Evolutionary conservation across 345 rosid species (phyloP), one percentile per base, ranked within the genome.

Genomic region (Salix udensis): DNA sequence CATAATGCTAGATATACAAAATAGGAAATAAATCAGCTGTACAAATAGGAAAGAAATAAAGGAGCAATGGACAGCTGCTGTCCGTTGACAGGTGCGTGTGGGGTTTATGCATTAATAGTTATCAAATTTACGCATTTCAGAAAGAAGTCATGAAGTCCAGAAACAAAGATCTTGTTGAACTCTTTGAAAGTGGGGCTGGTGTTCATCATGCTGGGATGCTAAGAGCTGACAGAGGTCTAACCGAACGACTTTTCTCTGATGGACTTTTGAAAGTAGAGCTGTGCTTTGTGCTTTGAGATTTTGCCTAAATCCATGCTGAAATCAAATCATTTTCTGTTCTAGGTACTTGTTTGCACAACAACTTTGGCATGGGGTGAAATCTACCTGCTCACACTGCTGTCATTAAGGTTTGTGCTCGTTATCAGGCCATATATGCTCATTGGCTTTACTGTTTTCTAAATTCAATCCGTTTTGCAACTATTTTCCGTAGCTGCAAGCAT

Each of bases 311-410:
- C n/a, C 73, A 78, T 71, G 46, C 11, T 61, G 42, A 62, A 68
- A 46, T 36, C 62, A 76, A 68, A 58, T 62, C 77, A 65, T 73
- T 75, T 83, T 66, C 72, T 65, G 52, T 77, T 86, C 70, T 86
- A 95, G 98, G 96, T 93, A 74, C 96, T 95, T 77, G 96, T 95
- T 85, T 93, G 98, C 86, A 95, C 98, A 52, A 96, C 98, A 84
- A 95, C 98, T 82, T 86, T 95, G 85, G 97, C 98, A 11, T 95
- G 98, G 98, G 98, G 98, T 78, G 98, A 93, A 95, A 95, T 88
- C 84, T 95, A 68, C 98, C 98, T 50, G 98, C 98, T 71, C 98
- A 95, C 74, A 95, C 97, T 67, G 97, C 93, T 82, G 97, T 95
- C 70, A 95, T 95, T 77, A 93, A 93, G 98, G 98, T 95, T 80